These are phyloP conservation scores for Thermochaetoides thermophila DNA, from an alignment of 495 filamentous ascomycete species.

Conservation along the genomic window DNA sequence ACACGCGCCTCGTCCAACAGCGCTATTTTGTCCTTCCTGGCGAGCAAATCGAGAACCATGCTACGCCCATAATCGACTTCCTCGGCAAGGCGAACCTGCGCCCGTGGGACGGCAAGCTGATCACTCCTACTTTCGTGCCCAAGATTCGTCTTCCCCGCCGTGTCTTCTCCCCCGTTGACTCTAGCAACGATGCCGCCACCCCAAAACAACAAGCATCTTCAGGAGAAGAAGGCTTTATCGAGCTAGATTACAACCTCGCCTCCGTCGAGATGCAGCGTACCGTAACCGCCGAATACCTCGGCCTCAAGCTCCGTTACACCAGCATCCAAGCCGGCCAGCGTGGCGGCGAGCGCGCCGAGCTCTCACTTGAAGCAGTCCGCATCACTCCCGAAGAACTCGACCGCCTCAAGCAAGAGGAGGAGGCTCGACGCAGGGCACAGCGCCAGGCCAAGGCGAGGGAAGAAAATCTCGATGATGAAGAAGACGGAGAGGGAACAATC, in stretches of 20 bases:
- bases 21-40: slow-evolving; percentile 15
- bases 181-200: neutral
- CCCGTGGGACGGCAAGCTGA: slow-evolving; percentile 18
- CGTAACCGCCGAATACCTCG: slow-evolving; percentile 20
- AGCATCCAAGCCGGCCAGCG: slow-evolving; percentile 29
- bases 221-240: slow-evolving; percentile 5
- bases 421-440: neutral
- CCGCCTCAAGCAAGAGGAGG: neutral
- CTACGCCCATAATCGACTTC: slow-evolving; percentile 20
- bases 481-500: too few species aligned
- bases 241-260: slow-evolving; percentile 31
- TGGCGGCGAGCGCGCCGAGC: slow-evolving; percentile 25
- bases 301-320: slow-evolving; percentile 28
- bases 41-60: slow-evolving; percentile 5
- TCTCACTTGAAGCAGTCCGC: slow-evolving; percentile 25
- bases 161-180: slow-evolving; percentile 6
- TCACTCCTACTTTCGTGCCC: slow-evolving; percentile 20
- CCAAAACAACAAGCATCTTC: neutral
- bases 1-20: slow-evolving; percentile 26
- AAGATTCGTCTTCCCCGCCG: slow-evolving; percentile 23
- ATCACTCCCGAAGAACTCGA: neutral
- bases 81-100: slow-evolving; percentile 22
- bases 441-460: neutral
- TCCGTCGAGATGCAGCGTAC: slow-evolving; percentile 28
- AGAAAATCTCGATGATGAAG: too few species aligned